Evolutionary conservation across 768 basidiomycete genomes (phyloP), one percentile per base, ranked within the genome.

Genomic region (Termitomyces sp.): DNA sequence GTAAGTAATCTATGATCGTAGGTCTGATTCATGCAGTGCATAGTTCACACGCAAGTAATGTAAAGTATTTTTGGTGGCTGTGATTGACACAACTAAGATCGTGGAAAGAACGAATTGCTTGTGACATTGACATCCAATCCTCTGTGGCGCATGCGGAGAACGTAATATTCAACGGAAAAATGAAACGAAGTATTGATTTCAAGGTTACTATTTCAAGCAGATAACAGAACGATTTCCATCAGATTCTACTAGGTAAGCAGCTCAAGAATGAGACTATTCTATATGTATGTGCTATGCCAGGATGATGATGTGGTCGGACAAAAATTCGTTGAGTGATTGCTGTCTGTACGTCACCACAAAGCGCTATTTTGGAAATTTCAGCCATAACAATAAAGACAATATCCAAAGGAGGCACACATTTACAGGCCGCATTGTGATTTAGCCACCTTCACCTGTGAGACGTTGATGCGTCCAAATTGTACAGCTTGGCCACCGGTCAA

Each of bases 401-500:
- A n/a, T 18, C 29, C 20, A 31, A 18, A 8, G 12, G 2, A 18
- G 20, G 29, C 50, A 29, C 27, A 52, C 26, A 13, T 27, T 61
- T 26, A 62, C 18, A 70, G 49, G 16, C 67, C 67, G 57, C 72
- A 73, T 7, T 60, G 56, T 1, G 69, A 65, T n/a, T 58, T 43
- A 43, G 27, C 37, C 18, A 52, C 36, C 37, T 57, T 50, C 32
- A 71, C 59, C 47, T 65, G 59, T 39, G 47, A 59, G 12, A 64
- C 68, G 1, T 50, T 48, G 13, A 70, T 59, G 26, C 62, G 58
- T 7, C 76, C 74, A 7, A 71, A 57, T 13, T 55, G 49, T 24
- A 34, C 46, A 18, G 70, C 71, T 22, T 69, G 65, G 29, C 59
- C 61, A 8, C 57, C 36, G 10, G 77, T 78, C 50, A 78, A 66